Conservation (phyloP, 2,329 filamentous ascomycete species). For the Trichophyton verrucosum region DNA sequence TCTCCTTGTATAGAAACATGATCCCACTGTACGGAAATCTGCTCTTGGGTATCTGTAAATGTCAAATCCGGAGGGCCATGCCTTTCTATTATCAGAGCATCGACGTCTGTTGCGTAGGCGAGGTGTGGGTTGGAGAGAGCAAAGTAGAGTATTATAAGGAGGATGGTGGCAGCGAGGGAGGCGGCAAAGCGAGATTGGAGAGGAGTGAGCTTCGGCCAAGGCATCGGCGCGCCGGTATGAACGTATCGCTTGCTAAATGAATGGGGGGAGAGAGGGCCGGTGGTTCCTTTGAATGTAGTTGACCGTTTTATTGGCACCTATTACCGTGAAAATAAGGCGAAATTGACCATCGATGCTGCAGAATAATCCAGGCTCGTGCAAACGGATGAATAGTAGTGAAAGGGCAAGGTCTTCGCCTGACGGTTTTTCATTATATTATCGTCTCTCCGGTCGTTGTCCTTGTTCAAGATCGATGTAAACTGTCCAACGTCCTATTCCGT, state of each 20-base stretch:
- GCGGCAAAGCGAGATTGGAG: slow-evolving; percentile 61
- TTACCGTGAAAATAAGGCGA: neutral
- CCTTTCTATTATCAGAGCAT: slow-evolving; percentile 32
- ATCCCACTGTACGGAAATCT: slow-evolving; percentile 8
- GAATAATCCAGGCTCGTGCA: neutral
- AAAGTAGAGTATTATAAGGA: slow-evolving; percentile 50
- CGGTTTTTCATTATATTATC: neutral
- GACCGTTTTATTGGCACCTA: slow-evolving; percentile 40
- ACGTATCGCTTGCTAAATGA: neutral
- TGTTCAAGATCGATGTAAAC: neutral
- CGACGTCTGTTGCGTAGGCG: slow-evolving; percentile 50
- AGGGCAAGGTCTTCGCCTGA: neutral
- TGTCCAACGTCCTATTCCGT: neutral
- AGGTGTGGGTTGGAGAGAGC: slow-evolving; percentile 47
- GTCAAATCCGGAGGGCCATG: slow-evolving; percentile 38
- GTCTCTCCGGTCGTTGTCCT: neutral
- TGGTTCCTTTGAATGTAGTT: slow-evolving; percentile 30
- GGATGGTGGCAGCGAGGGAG: slow-evolving; percentile 48
- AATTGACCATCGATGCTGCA: neutral
- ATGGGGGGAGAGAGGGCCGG: neutral
- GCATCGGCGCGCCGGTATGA: slow-evolving; percentile 23
- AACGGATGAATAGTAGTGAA: neutral
- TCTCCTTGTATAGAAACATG: slow-evolving; percentile 16
- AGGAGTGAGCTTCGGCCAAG: slow-evolving; percentile 44
- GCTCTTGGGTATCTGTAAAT: slow-evolving; percentile 14